phyloP scores from a whole-genome alignment of 1,284 basidiomycete genomes.

The Dichomitus squalens region DNA sequence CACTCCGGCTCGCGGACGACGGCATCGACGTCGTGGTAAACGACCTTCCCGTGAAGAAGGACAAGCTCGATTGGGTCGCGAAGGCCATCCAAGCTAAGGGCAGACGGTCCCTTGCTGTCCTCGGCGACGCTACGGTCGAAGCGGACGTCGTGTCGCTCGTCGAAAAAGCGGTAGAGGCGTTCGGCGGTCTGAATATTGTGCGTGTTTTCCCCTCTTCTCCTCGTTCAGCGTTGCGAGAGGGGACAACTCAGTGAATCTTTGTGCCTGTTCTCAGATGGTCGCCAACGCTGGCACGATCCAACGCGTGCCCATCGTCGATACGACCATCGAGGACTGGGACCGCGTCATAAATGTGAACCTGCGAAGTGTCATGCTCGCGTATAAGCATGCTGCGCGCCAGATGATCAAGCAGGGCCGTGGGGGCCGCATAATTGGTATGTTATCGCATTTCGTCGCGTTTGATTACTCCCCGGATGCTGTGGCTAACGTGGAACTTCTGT shows the following conservation, averaged over 20 bases:
- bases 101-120: conserved; percentile 30
- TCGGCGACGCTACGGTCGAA: conserved; percentile 40
- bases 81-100: conserved; percentile 35
- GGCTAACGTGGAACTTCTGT: neutral
- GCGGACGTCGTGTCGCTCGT: conserved; percentile 40
- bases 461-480: neutral
- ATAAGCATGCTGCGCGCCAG: conserved; percentile 32
- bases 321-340: conserved; percentile 24
- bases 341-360: conserved; percentile 30
- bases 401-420: conserved; percentile 34
- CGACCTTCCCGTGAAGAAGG: conserved; percentile 36
- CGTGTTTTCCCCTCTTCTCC: neutral
- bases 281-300: conserved; percentile 31
- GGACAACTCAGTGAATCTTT: neutral
- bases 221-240: too few species aligned
- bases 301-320: conserved; percentile 20
- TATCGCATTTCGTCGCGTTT: neutral
- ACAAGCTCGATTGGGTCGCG: conserved; percentile 32
- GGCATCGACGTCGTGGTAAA: conserved; percentile 43
- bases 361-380: conserved; percentile 34
- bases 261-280: conserved; percentile 26
- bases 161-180: conserved; percentile 24
- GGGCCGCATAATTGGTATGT: conserved; percentile 33
- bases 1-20: conserved; percentile 43
- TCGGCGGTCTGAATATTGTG: conserved; percentile 33